Evolutionary conservation across 2,329 filamentous ascomycete genomes (phyloP).

Genomic region (Blastomyces silverae): DNA sequence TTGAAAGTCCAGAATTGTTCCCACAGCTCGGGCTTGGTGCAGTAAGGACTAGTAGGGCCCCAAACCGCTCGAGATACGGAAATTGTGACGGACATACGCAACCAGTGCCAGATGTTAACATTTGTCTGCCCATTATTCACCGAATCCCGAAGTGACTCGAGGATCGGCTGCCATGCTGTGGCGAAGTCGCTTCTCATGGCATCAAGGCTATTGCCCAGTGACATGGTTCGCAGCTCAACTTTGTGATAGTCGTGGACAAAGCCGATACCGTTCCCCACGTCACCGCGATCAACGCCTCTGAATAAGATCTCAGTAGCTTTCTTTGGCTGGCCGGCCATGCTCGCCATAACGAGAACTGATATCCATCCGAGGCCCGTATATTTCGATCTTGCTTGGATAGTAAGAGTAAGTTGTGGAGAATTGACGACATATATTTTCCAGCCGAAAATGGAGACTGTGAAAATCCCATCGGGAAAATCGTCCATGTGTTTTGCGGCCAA

Average conservation of each 20-base stretch:
- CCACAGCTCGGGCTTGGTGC: neutral
- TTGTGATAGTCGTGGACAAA: neutral
- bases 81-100: neutral
- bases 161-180: neutral
- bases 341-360: neutral
- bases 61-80: neutral
- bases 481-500: neutral
- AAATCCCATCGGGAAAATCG: neutral
- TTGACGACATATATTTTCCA: neutral
- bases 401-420: constrained; percentile 1
- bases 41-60: neutral
- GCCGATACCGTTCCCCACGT: neutral
- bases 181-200: neutral
- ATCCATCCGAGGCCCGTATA: neutral
- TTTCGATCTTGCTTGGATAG: constrained; percentile 1
- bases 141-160: neutral
- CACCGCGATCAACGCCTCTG: neutral
- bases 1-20: constrained; percentile 3
- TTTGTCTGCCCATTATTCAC: neutral
- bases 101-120: neutral
- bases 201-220: neutral
- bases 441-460: neutral
- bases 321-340: neutral
- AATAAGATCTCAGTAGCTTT: neutral
- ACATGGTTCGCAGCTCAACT: neutral